These are phyloP conservation scores for Prototheca wickerhamii DNA, from an alignment of 163 green algal genomes.

Conservation along the genomic window DNA sequence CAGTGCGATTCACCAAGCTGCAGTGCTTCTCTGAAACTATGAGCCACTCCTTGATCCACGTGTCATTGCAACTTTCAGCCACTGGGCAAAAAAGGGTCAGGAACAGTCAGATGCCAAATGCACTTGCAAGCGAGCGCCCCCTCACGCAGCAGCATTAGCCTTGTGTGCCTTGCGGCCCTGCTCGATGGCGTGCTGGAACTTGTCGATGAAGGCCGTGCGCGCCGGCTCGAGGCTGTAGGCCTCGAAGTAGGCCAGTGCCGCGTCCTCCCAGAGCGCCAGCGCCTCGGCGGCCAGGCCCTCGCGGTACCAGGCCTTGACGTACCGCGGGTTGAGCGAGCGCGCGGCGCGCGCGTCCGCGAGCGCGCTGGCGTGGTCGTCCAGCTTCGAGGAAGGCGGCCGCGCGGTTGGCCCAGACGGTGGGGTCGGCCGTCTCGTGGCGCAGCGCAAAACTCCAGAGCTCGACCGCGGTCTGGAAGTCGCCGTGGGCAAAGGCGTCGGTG, in stretches of 20 bases:
- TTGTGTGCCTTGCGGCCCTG: conserved; percentile 13
- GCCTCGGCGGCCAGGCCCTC: conserved; percentile 33
- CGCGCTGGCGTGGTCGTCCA: conserved; percentile 25
- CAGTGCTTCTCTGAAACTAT: neutral
- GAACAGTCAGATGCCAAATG: neutral
- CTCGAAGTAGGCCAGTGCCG: conserved; percentile 39
- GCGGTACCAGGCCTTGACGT: conserved; percentile 52
- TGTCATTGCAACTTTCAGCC: neutral
- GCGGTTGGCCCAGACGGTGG: conserved; percentile 49
- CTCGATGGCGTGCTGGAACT: conserved; percentile 19
- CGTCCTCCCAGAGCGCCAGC: conserved; percentile 36
- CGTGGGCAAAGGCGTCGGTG: conserved; percentile 41
- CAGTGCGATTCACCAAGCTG: too few species aligned
- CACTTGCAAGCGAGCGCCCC: neutral
- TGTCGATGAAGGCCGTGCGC: conserved; percentile 17
- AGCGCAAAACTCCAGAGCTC: conserved; percentile 33
- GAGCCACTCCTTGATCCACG: neutral
- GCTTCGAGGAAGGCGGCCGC: conserved; percentile 35
- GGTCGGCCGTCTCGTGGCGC: conserved; percentile 32
- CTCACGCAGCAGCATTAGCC: neutral
- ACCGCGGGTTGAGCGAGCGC: conserved; percentile 33
- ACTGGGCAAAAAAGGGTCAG: neutral
- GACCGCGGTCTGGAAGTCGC: conserved; percentile 24
- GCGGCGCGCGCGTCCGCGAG: conserved; percentile 40
- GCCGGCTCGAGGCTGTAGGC: conserved; percentile 28